A percentile compares a stretch with the other conserved stretches of the same genome.
These are phyloP conservation scores for Solanum hybrid DNA, from an alignment of 305 asterid species.

Conservation along the genomic window DNA sequence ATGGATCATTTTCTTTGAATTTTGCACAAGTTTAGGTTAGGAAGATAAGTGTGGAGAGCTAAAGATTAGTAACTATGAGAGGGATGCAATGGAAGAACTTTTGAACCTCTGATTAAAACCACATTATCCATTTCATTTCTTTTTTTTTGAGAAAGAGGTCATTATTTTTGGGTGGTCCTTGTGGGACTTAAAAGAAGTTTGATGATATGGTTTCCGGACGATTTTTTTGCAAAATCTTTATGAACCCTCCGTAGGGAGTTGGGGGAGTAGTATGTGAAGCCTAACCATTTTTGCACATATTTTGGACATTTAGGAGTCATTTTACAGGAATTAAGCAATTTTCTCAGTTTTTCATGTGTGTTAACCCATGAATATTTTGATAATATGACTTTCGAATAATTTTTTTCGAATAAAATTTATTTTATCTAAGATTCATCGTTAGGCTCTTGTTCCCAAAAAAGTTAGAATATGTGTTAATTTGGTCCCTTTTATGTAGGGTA, in stretches of 20 bases:
- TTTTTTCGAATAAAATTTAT: not conserved
- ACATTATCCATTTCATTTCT: not conserved
- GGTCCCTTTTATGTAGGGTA: not conserved
- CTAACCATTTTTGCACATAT: not conserved
- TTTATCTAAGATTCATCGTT: not conserved
- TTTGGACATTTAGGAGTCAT: not conserved
- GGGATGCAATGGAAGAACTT: conserved; percentile 11
- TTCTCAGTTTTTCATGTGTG: not conserved
- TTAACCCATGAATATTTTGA: not conserved
- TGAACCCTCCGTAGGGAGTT: not conserved
- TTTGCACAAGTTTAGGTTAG: not conserved
- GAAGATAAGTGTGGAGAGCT: not conserved
- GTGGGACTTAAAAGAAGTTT: not conserved
- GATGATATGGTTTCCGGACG: fast-evolving
- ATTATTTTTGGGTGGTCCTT: not conserved
- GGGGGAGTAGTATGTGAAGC: not conserved
- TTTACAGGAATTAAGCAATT: no score
- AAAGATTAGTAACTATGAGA: not conserved
- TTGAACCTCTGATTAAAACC: conserved; percentile 27
- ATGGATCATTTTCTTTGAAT: conserved; percentile 38
- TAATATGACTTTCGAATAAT: no score
- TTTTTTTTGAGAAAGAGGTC: not conserved
- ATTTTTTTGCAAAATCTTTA: no score
- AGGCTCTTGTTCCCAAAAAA: not conserved
- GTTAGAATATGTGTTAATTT: not conserved